Evolutionary conservation across 108 stramenopile genomes (phyloP).

Genomic region (Stephanodiscus triporus): DNA sequence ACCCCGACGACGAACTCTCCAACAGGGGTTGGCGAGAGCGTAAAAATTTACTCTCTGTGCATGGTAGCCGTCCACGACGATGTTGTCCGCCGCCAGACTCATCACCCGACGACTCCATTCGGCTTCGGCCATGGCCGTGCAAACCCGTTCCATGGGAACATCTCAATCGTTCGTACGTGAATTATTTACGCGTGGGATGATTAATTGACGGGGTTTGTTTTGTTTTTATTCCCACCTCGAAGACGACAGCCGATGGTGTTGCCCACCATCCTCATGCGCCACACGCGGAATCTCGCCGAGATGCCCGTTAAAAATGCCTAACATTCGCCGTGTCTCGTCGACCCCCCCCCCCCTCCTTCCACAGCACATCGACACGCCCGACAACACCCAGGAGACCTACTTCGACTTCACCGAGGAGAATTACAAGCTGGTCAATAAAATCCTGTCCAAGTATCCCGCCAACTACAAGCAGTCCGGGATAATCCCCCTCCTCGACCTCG

Average conservation of each 20-base stretch:
- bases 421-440: conserved; percentile 89
- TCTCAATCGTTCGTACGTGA: conserved; percentile 52
- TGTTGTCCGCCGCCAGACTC: conserved; percentile 45
- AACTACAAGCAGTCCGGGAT: conserved; percentile 98
- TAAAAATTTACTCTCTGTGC: not conserved
- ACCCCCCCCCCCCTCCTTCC: not conserved
- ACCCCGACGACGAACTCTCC: not conserved
- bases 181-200: not conserved
- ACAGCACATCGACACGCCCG: conserved; percentile 94
- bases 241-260: not conserved
- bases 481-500: conserved; percentile 96
- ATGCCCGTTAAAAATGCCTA: not conserved
- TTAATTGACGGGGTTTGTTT: not conserved
- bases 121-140: conserved; percentile 1
- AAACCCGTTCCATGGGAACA: conserved; percentile 40
- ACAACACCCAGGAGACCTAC: conserved; percentile 89
- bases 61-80: conserved; percentile 11
- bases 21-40: not conserved
- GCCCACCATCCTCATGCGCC: too few relatives aligned
- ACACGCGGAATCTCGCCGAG: too few relatives aligned
- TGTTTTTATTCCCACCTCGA: not conserved
- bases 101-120: conserved; percentile 22
- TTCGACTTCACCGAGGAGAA: conserved; percentile 97
- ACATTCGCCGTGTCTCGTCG: not conserved
- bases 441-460: conserved; percentile 94